phyloP scores from a whole-genome alignment of 2,329 filamentous ascomycete species.

The Saccharata proteae region DNA sequence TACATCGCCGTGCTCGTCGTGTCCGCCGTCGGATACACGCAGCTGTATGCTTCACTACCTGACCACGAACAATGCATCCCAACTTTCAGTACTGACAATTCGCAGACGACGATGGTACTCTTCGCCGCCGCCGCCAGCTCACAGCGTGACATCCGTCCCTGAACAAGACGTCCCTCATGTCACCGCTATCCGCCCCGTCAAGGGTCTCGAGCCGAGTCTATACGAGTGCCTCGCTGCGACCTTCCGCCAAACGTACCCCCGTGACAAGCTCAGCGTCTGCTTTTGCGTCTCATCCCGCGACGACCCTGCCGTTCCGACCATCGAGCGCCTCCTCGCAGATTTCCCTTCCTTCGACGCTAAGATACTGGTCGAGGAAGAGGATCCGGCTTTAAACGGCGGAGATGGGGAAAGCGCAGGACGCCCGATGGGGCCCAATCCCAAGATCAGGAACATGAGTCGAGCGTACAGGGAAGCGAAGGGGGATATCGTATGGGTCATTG shows the following conservation, averaged over 20 bases:
- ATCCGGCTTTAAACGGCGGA: conserved; percentile 51
- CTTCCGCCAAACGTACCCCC: conserved; percentile 71
- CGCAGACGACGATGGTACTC: conserved; percentile 44
- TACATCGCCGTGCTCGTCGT: conserved; percentile 43
- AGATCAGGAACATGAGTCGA: conserved; percentile 91
- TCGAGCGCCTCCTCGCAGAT: conserved; percentile 59
- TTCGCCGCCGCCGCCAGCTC: conserved; percentile 29
- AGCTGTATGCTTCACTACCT: conserved; percentile 37
- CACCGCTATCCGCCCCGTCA: conserved; percentile 85
- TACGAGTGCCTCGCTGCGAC: conserved; percentile 87
- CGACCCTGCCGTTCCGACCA: conserved; percentile 66
- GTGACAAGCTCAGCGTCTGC: conserved; percentile 61
- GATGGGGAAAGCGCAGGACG: conserved; percentile 37
- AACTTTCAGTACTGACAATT: conserved; percentile 4
- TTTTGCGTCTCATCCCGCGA: conserved; percentile 66
- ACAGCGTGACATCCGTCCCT: conserved; percentile 25
- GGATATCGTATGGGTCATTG: conserved; percentile 86
- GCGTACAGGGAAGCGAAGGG: conserved; percentile 81
- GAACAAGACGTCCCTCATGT: conserved; percentile 56
- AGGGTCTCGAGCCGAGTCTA: conserved; percentile 77
- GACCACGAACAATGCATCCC: conserved; percentile 4
- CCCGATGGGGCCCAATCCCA: conserved; percentile 82
- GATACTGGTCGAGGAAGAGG: conserved; percentile 71
- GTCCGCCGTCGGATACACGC: conserved; percentile 45
- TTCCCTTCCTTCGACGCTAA: conserved; percentile 60